These are phyloP conservation scores for Penicillium sp. DNA, from an alignment of 2,329 filamentous ascomycete species.

Conservation along the genomic window DNA sequence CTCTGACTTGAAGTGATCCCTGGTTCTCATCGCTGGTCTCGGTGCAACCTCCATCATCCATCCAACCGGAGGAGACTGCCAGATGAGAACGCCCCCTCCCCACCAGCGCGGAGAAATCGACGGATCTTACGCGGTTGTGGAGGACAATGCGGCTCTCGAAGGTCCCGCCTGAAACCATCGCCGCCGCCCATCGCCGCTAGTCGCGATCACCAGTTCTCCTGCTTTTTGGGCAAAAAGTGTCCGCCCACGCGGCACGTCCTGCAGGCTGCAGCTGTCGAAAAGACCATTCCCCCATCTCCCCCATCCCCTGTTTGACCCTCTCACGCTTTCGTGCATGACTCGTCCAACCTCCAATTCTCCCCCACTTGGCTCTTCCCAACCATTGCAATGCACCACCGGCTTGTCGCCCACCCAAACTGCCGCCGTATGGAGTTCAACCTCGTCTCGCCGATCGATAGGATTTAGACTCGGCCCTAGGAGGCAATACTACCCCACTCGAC, in stretches of 20 bases:
- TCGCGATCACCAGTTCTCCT: constrained; percentile 6
- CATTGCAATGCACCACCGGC: neutral
- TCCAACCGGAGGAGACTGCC: neutral
- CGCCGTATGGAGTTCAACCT: neutral
- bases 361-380: neutral
- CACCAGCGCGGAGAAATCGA: neutral
- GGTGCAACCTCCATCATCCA: neutral
- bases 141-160: neutral
- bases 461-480: constrained; percentile 19
- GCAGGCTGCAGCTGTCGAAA: neutral
- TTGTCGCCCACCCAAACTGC: neutral
- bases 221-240: neutral
- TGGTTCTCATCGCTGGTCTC: neutral
- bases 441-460: constrained; percentile 16
- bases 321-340: neutral
- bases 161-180: constrained; percentile 2
- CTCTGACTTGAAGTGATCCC: neutral
- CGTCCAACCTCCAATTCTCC: neutral
- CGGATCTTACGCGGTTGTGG: neutral
- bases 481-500: constrained; percentile 16
- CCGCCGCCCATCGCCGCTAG: constrained; percentile 5
- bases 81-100: neutral
- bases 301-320: no score
- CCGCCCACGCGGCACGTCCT: neutral
- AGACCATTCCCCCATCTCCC: no score